Percentiles rank a stretch among this genome's conserved stretches.
These are phyloP conservation scores for Plasmodium gallinaceum DNA, from an alignment of 169 alveolate genomes.

Conservation along the genomic window DNA sequence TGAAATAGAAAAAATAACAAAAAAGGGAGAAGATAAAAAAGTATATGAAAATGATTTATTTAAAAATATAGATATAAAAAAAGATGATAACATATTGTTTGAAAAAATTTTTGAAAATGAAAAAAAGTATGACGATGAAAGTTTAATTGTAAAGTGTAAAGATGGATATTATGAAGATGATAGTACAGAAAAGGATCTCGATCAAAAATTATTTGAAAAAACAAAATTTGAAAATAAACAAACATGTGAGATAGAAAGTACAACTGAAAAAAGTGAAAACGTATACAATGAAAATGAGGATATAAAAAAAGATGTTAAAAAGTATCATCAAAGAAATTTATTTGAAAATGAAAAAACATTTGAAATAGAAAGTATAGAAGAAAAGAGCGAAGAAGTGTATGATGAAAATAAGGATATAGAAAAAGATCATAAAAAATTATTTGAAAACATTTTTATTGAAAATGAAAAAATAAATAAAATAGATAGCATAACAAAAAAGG, in stretches of 20 bases:
- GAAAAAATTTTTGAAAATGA: no score
- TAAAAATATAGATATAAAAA: no score
- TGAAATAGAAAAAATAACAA: neutral
- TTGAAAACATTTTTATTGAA: neutral
- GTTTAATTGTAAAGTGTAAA: no score
- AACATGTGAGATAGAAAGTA: neutral
- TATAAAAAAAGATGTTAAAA: neutral
- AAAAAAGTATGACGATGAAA: no score
- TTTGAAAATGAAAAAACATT: conserved; percentile 10
- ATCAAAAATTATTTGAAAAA: neutral
- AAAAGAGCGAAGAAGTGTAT: neutral
- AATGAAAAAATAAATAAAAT: neutral
- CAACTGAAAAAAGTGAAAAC: neutral
- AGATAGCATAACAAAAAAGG: neutral
- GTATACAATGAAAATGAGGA: neutral
- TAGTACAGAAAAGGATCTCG: neutral
- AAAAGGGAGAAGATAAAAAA: neutral
- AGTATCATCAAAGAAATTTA: neutral
- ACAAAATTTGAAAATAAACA: neutral
- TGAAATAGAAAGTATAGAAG: conserved; percentile 1
- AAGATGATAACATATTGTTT: no score
- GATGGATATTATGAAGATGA: no score
- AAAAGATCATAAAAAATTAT: neutral
- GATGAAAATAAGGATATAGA: neutral
- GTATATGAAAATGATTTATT: neutral